Conservation (phyloP, 2,329 filamentous ascomycete species). For the Bipolaris gigantea region DNA sequence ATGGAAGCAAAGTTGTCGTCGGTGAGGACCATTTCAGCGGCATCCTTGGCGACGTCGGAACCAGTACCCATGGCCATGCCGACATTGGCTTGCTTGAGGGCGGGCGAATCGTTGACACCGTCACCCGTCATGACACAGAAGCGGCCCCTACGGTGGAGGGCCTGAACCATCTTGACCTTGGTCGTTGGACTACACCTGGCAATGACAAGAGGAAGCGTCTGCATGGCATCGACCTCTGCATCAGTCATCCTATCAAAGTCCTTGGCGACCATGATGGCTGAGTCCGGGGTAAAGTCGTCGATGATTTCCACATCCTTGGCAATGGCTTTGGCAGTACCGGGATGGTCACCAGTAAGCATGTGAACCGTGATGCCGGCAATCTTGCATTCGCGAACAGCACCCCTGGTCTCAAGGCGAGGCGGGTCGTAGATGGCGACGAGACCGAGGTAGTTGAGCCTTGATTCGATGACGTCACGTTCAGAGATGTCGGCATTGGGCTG, state of each 20-base stretch:
- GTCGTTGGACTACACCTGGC: conserved; percentile 52
- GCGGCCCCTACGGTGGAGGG: conserved; percentile 42
- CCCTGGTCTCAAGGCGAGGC: conserved; percentile 76
- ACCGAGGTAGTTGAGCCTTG: conserved; percentile 72
- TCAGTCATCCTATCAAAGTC: conserved; percentile 51
- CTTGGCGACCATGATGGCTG: conserved; percentile 48
- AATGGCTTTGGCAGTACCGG: conserved; percentile 51
- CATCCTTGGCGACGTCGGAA: conserved; percentile 47
- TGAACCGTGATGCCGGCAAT: conserved; percentile 53
- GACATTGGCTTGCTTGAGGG: conserved; percentile 47
- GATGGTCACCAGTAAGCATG: conserved; percentile 54
- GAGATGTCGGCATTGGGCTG: conserved; percentile 31
- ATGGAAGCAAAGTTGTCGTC: conserved; percentile 49
- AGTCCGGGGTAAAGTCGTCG: conserved; percentile 27
- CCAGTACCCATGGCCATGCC: conserved; percentile 49
- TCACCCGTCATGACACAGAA: conserved; percentile 51
- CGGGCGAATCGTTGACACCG: conserved; percentile 48
- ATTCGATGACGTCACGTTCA: conserved; percentile 65
- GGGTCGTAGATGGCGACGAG: conserved; percentile 86
- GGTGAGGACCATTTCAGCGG: conserved; percentile 47
- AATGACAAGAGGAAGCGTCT: conserved; percentile 49
- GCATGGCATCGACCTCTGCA: conserved; percentile 47
- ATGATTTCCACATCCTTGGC: conserved; percentile 52
- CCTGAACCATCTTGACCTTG: conserved; percentile 53
- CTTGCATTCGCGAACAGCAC: conserved; percentile 50